Conservation (phyloP, 1,284 basidiomycete genomes). For the Trichosporon coremiiforme region DNA sequence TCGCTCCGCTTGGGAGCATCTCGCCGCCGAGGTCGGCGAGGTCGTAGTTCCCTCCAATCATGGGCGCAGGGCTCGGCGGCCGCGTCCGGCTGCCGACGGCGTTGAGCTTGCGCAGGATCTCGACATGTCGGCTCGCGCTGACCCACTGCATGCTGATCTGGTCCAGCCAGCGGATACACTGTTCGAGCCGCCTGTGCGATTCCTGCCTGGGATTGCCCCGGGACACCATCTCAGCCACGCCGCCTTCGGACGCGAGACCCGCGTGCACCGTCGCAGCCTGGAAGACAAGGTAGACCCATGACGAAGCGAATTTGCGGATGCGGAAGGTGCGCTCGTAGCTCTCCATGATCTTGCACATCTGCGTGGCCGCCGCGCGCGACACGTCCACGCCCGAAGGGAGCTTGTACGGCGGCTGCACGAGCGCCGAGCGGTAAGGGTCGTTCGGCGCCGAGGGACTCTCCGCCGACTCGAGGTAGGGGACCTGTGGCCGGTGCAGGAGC, state of each 20-base stretch:
- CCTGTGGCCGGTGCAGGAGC: slow-evolving; percentile 32
- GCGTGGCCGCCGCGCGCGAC: slow-evolving; percentile 24
- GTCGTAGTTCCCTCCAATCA: slow-evolving; percentile 1
- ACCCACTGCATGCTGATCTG: slow-evolving; percentile 30
- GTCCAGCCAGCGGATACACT: slow-evolving; percentile 33
- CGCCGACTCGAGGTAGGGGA: slow-evolving; percentile 28
- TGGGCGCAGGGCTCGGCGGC: slow-evolving; percentile 24
- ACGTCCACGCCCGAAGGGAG: slow-evolving; percentile 26
- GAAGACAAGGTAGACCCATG: slow-evolving; percentile 33
- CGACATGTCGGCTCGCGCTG: slow-evolving; percentile 30
- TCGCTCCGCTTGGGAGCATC: slow-evolving; percentile 9
- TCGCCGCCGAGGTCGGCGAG: neutral
- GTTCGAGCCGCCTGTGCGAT: slow-evolving; percentile 25
- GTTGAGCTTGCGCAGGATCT: slow-evolving; percentile 30
- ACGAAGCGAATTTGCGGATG: slow-evolving; percentile 29
- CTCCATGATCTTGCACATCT: slow-evolving; percentile 32
- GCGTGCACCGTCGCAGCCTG: slow-evolving; percentile 32
- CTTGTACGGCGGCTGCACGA: slow-evolving; percentile 14
- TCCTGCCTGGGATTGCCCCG: slow-evolving; percentile 21
- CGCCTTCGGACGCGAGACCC: slow-evolving; percentile 25
- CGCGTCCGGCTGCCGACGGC: slow-evolving; percentile 24
- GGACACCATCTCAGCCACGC: neutral
- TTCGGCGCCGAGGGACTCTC: slow-evolving; percentile 12
- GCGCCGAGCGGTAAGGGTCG: slow-evolving; percentile 6
- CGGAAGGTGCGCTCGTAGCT: slow-evolving; percentile 29